Evolutionary conservation across 176 grass and related monocot species (phyloP), one percentile per base, ranked within the genome.

Genomic region (Juncus effusus): DNA sequence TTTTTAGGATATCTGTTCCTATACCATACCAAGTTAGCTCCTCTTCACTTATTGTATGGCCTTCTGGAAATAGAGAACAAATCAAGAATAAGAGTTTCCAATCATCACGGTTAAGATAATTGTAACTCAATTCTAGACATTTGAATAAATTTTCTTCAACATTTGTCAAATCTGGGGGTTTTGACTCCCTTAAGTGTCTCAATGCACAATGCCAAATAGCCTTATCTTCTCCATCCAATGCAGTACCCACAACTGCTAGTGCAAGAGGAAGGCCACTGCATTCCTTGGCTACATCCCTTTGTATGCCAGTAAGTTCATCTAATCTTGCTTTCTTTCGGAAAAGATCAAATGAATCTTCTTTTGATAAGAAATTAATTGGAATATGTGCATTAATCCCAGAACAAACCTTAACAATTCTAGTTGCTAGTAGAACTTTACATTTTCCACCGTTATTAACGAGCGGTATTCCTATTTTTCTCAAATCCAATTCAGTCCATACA

Each of bases 251-350:
- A 0, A 69, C 75, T 59, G 47, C 64, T 15, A 70, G 11, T 69
- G 75, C 75, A 11, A 78, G 6, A 3, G 75, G 75, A 3, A 78
- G 69, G 52, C 55, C 40, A 42, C 54, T 45, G 40, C 75, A 78
- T 13, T 52, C 64, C 10, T 61, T 13, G 5, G 64, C 64, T 49
- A 78, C 64, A 16, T 53, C 40, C 60, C 13, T 2, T 60, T 78
- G 55, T 70, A 69, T 51, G 14, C 4, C 63, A 61, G 15, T 3
- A 38, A n/a, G 38, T 7, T 69, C 49, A 42, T 61, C 16, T 4
- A 57, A 2, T 62, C 63, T 58, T 38, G 75, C 63, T 36, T 51
- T 78, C 5, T 2, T 61, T 78, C 39, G 37, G 75, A 70, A 78
- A 61, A 78, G 75, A 13, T 51, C 4, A 56, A 52, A 78, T 54